Evolutionary conservation across 768 basidiomycete species (phyloP).

Genomic region (Hortiboletus flavorubellus): DNA sequence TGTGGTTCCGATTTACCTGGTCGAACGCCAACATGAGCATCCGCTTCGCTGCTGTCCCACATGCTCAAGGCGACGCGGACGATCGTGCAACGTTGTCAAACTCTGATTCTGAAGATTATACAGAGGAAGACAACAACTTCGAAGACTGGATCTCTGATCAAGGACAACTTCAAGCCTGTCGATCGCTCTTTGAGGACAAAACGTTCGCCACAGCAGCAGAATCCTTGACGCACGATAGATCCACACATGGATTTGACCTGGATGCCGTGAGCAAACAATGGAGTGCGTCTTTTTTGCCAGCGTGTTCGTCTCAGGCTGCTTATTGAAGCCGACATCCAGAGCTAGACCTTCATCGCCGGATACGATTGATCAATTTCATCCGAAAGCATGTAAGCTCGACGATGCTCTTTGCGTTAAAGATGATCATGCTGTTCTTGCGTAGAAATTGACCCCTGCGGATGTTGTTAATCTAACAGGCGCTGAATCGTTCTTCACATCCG

Average conservation of each 20-base stretch:
- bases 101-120: slow-evolving; percentile 24
- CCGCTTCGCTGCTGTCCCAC: slow-evolving; percentile 21
- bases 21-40: slow-evolving; percentile 26
- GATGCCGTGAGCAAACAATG: slow-evolving; percentile 46
- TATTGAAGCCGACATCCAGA: slow-evolving; percentile 36
- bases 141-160: slow-evolving; percentile 82
- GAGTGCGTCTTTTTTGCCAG: slow-evolving; percentile 40
- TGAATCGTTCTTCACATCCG: slow-evolving; percentile 65
- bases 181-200: slow-evolving; percentile 73
- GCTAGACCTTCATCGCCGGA: slow-evolving; percentile 75
- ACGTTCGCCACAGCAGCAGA: slow-evolving; percentile 55
- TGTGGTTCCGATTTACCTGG: not conserved
- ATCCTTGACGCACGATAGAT: slow-evolving; percentile 60
- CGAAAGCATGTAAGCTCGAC: slow-evolving; percentile 56
- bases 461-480: slow-evolving; percentile 48
- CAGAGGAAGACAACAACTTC: slow-evolving; percentile 59
- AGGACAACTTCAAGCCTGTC: slow-evolving; percentile 47
- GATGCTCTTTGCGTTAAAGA: not conserved
- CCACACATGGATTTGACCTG: slow-evolving; percentile 61
- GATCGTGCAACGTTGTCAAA: slow-evolving; percentile 16
- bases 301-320: not conserved
- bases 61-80: slow-evolving; percentile 7
- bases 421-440: slow-evolving; percentile 8
- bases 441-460: slow-evolving; percentile 53
- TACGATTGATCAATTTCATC: slow-evolving; percentile 86